phyloP scores from a whole-genome alignment of 2,329 filamentous ascomycete genomes.

The Pseudocercospora macadamiae region DNA sequence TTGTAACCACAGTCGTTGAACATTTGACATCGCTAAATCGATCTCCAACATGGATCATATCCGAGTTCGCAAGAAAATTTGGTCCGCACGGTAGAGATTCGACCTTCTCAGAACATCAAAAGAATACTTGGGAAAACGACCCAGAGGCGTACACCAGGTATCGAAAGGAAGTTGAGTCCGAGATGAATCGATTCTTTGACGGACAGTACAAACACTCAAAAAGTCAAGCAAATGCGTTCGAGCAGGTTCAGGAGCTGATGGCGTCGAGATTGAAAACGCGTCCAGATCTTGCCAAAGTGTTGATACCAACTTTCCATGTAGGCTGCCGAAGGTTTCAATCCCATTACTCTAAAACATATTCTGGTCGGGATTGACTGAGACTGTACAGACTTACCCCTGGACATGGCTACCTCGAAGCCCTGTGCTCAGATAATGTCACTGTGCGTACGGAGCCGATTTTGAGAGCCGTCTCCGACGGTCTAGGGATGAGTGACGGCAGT shows the following conservation, averaged over 20 bases:
- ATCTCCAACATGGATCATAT: not conserved
- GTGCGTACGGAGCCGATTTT: not conserved
- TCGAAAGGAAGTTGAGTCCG: not conserved
- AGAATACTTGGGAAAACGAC: not conserved
- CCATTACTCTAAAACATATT: too few species aligned
- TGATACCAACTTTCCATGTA: slow-evolving; percentile 19
- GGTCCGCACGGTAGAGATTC: not conserved
- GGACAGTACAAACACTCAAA: not conserved
- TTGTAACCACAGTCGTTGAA: too few species aligned
- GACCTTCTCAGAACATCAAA: not conserved
- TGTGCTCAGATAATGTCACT: not conserved
- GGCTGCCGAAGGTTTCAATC: slow-evolving; percentile 24
- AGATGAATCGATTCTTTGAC: not conserved
- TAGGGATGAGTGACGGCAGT: not conserved
- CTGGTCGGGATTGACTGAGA: too few species aligned
- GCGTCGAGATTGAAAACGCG: not conserved
- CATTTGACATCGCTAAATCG: too few species aligned
- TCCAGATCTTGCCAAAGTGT: not conserved
- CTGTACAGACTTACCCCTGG: slow-evolving; percentile 20
- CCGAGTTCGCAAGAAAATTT: not conserved
- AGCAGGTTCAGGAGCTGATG: not conserved
- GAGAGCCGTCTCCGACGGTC: too few species aligned
- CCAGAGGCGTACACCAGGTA: not conserved
- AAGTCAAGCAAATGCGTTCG: not conserved
- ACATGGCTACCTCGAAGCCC: slow-evolving; percentile 18